A percentile compares a stretch with the other conserved stretches of the same genome.
These are phyloP conservation scores for Komagataella ulmi DNA, from an alignment of 805 yeast genomes.

Conservation along the genomic window DNA sequence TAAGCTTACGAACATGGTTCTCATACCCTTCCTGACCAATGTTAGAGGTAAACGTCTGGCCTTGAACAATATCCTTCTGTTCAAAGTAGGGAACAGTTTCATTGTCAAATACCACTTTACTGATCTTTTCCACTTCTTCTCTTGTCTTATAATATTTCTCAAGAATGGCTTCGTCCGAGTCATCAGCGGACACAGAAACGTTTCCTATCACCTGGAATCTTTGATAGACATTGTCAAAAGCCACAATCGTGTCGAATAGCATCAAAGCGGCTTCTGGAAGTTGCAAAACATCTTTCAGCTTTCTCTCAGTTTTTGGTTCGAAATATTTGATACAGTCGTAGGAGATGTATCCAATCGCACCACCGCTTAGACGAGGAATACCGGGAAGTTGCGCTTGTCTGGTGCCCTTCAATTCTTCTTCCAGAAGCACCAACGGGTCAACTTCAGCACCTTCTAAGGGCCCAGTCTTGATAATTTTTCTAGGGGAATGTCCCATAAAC, in stretches of 20 bases:
- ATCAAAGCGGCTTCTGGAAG: conserved; percentile 89
- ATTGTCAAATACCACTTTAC: conserved; percentile 30
- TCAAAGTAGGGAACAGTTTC: conserved; percentile 45
- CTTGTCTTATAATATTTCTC: conserved; percentile 41
- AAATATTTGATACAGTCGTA: conserved; percentile 95
- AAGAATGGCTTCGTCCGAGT: conserved; percentile 18
- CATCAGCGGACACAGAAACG: conserved; percentile 30
- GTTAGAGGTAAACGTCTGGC: conserved; percentile 71
- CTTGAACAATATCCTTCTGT: conserved; percentile 58
- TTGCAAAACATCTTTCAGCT: conserved; percentile 62
- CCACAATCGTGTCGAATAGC: conserved; percentile 83
- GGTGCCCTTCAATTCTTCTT: conserved; percentile 52
- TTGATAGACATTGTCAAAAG: conserved; percentile 89
- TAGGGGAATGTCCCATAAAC: conserved; percentile 79
- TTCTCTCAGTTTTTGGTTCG: conserved; percentile 79
- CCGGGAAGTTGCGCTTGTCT: conserved; percentile 73
- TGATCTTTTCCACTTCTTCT: conserved; percentile 42
- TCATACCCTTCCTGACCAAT: conserved; percentile 93
- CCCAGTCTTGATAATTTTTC: conserved; percentile 75
- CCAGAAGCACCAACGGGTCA: conserved; percentile 72
- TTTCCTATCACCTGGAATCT: conserved; percentile 86
- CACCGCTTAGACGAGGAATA: conserved; percentile 77
- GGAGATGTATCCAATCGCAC: conserved; percentile 92
- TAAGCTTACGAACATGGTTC: conserved; percentile 58
- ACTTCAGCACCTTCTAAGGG: conserved; percentile 46